phyloP scores from a whole-genome alignment of 495 filamentous ascomycete species.

The Eremomyces bilateralis region DNA sequence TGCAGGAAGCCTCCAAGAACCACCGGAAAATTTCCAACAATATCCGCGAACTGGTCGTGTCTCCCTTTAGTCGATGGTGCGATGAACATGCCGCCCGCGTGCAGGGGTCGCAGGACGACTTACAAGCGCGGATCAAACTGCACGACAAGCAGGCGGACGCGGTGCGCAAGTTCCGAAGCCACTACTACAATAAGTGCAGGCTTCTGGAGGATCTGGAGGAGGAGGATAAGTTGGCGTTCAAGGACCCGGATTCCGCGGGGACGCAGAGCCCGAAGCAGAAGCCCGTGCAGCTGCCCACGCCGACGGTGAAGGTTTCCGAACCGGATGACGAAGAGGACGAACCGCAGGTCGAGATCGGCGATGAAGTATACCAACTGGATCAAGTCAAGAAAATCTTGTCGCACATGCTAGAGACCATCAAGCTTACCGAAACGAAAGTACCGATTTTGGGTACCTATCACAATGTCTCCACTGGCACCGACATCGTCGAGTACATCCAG shows the following conservation, averaged over 20 bases:
- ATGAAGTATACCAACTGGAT: constrained; percentile 60
- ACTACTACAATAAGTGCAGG: constrained; percentile 97
- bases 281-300: constrained; percentile 7
- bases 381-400: constrained; percentile 73
- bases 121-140: constrained; percentile 70
- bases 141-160: constrained; percentile 80
- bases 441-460: constrained; percentile 87
- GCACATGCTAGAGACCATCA: constrained; percentile 74
- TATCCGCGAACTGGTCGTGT: constrained; percentile 85
- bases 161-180: constrained; percentile 78
- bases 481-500: constrained; percentile 89
- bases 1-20: constrained; percentile 74
- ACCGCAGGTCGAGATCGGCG: constrained; percentile 76
- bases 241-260: constrained; percentile 40
- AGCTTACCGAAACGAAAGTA: constrained; percentile 75
- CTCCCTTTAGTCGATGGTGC: constrained; percentile 86
- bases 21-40: constrained; percentile 91
- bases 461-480: constrained; percentile 72
- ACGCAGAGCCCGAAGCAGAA: constrained; percentile 43
- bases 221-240: constrained; percentile 94
- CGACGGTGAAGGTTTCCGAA: constrained; percentile 29
- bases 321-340: constrained; percentile 35
- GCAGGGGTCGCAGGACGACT: constrained; percentile 80
- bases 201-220: constrained; percentile 91
- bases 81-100: constrained; percentile 81